Evolutionary conservation across 257 asterid species (phyloP).

Genomic region (Plantago ovata): DNA sequence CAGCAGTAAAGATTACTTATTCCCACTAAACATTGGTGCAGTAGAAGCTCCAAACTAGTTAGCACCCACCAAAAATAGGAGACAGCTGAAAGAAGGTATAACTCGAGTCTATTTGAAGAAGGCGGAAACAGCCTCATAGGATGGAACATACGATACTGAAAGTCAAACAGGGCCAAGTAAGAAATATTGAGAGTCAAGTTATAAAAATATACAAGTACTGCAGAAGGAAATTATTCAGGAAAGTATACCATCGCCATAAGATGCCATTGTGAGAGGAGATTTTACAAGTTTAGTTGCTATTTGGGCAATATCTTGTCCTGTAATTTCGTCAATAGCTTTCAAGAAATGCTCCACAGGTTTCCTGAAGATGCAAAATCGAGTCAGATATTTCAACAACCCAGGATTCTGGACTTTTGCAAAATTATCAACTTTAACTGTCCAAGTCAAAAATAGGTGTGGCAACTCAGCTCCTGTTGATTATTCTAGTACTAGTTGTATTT

Average conservation of each 20-base stretch:
- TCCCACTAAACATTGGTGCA: conserved; percentile 24
- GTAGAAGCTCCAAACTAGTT: conserved; percentile 19
- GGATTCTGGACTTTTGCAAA: neutral
- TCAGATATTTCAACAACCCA: neutral
- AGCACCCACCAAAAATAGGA: conserved; percentile 19
- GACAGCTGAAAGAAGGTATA: neutral
- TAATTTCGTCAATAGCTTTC: conserved; percentile 54
- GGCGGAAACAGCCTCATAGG: conserved; percentile 60
- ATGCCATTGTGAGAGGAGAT: conserved; percentile 91
- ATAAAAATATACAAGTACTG: neutral
- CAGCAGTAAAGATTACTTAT: conserved; percentile 25
- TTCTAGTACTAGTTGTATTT: too few species aligned
- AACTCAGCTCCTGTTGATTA: too few species aligned
- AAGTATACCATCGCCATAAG: conserved; percentile 78
- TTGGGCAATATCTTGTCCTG: conserved; percentile 48
- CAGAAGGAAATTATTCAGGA: neutral
- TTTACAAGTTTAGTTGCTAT: conserved; percentile 47
- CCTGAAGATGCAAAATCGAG: conserved; percentile 37
- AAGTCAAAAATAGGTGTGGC: too few species aligned
- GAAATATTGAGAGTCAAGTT: neutral
- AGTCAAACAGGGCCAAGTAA: conserved; percentile 9
- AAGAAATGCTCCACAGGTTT: conserved; percentile 84
- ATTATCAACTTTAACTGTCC: neutral
- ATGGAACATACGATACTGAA: conserved; percentile 74
- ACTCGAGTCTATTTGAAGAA: conserved; percentile 38